Percentiles rank a stretch among this genome's conserved stretches.
These are phyloP conservation scores for Tuber melanosporum DNA, from an alignment of 495 filamentous ascomycete genomes.

Conservation along the genomic window DNA sequence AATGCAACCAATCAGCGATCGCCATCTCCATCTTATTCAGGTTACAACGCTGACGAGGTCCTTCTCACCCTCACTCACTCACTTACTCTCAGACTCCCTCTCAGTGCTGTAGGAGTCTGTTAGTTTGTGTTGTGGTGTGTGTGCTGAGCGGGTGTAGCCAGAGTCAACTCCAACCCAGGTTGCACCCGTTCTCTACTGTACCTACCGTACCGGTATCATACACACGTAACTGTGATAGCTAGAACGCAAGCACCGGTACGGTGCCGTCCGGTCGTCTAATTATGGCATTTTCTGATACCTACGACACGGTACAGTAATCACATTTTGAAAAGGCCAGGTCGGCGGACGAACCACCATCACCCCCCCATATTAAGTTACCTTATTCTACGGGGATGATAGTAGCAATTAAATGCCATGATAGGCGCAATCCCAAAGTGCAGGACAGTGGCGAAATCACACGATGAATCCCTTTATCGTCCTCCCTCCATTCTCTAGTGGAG, in stretches of 20 bases:
- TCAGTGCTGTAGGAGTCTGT: neutral
- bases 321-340: neutral
- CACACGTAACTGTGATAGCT: no score
- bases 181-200: neutral
- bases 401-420: neutral
- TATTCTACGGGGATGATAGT: neutral
- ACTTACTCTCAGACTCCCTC: neutral
- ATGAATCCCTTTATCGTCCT: neutral
- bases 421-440: neutral
- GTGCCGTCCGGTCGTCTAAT: neutral
- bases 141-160: neutral
- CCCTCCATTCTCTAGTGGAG: neutral
- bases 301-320: neutral
- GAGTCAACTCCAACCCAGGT: neutral
- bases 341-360: neutral
- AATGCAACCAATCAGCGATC: slow-evolving; percentile 28
- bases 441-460: neutral
- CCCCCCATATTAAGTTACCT: neutral
- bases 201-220: no score
- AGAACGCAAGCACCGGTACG: neutral
- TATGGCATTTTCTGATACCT: neutral
- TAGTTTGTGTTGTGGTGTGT: neutral
- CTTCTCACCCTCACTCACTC: slow-evolving; percentile 5
- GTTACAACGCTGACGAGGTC: slow-evolving; percentile 23
- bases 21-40: slow-evolving; percentile 23